phyloP scores from a whole-genome alignment of 2,329 filamentous ascomycete genomes.

The Venturia aucupariae region DNA sequence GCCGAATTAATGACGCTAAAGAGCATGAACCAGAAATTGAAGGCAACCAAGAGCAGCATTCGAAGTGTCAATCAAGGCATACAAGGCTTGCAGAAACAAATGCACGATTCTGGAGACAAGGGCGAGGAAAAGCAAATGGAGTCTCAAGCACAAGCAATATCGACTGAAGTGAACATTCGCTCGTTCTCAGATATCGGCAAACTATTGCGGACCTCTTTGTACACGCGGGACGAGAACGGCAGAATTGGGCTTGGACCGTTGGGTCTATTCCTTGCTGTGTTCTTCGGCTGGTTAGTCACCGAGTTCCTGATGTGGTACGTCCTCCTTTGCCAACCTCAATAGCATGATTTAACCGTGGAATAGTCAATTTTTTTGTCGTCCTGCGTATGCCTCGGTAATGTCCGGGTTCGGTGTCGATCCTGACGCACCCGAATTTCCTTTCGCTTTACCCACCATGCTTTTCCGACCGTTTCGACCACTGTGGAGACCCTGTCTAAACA shows the following conservation, averaged over 20 bases:
- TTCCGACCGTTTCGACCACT: conserved; percentile 31
- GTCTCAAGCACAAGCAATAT: background rate
- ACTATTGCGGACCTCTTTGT: background rate
- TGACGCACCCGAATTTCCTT: conserved; percentile 45
- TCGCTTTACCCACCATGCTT: conserved; percentile 46
- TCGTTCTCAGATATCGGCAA: background rate
- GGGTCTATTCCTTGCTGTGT: conserved; percentile 31
- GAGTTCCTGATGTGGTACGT: conserved; percentile 39
- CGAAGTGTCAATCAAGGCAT: conserved; percentile 36
- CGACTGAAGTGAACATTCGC: background rate
- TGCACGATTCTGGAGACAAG: conserved; percentile 10
- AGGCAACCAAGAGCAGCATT: conserved; percentile 32
- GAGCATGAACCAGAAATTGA: conserved; percentile 32
- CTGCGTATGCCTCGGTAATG: conserved; percentile 38
- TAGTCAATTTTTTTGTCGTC: conserved; percentile 33
- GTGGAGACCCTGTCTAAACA: conserved; percentile 26
- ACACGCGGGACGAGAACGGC: conserved; percentile 1
- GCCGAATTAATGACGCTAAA: conserved; percentile 34
- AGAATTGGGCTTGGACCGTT: conserved; percentile 30
- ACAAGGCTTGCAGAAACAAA: conserved; percentile 23
- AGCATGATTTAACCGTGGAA: background rate
- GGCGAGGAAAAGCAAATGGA: background rate
- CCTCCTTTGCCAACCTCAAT: background rate
- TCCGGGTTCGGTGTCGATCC: conserved; percentile 41
- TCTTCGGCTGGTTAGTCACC: conserved; percentile 40